Evolutionary conservation across 306 rosid genomes (phyloP).

Genomic region (Mimosa pudica): DNA sequence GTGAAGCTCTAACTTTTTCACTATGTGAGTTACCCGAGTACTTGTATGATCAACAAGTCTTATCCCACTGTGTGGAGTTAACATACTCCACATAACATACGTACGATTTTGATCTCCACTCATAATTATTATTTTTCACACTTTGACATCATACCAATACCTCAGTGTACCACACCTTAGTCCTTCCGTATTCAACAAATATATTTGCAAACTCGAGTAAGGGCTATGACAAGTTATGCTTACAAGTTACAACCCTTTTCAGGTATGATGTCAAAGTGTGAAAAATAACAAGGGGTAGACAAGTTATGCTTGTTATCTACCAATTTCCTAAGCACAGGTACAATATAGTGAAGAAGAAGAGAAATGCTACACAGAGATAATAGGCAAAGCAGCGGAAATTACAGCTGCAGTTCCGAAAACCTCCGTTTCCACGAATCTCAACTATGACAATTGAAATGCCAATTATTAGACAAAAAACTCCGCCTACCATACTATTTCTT

Average conservation of each 20-base stretch:
- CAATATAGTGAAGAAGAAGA: constrained; percentile 43
- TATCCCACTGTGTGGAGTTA: too few species aligned
- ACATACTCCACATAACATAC: too few species aligned
- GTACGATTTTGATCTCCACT: neutral
- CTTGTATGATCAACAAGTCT: too few species aligned
- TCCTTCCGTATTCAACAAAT: neutral
- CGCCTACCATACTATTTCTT: constrained; percentile 37
- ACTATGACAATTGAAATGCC: constrained; percentile 34
- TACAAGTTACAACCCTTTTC: neutral
- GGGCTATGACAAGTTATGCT: neutral
- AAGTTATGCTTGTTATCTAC: constrained; percentile 22
- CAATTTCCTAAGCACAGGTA: constrained; percentile 35
- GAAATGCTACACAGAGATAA: constrained; percentile 37
- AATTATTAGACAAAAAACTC: constrained; percentile 44
- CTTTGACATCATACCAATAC: neutral
- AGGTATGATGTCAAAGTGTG: too few species aligned
- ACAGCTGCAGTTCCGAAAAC: constrained; percentile 21
- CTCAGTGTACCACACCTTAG: neutral
- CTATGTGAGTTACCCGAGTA: neutral
- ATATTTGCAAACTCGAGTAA: neutral
- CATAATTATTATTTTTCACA: neutral
- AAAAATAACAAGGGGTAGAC: too few species aligned
- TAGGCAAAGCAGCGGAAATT: constrained; percentile 31
- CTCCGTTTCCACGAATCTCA: constrained; percentile 31
- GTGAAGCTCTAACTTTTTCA: neutral